A percentile compares a stretch with the other conserved stretches of the same genome.
Evolutionary conservation across 345 rosid genomes (phyloP).

Genomic region (Turnera subulata): DNA sequence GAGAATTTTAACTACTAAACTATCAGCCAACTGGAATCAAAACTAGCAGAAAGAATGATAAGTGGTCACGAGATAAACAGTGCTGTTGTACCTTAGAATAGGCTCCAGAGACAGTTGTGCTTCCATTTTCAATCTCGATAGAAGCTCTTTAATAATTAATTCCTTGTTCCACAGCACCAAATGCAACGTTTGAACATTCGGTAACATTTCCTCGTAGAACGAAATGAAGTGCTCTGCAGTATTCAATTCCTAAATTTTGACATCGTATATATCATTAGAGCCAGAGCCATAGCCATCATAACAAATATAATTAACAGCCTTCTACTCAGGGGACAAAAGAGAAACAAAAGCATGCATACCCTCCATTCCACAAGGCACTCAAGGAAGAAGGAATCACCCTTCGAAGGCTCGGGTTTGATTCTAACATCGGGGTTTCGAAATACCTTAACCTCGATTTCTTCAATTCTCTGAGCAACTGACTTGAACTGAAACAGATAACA

Average conservation of each 20-base stretch:
- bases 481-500: slow-evolving; percentile 55
- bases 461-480: slow-evolving; percentile 55
- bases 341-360: slow-evolving; percentile 35
- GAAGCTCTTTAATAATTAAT: slow-evolving; percentile 54
- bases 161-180: slow-evolving; percentile 65
- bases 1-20: background rate
- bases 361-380: slow-evolving; percentile 89
- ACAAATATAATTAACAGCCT: background rate
- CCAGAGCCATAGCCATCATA: background rate
- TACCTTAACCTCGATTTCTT: slow-evolving; percentile 72
- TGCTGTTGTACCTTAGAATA: slow-evolving; percentile 67
- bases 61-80: no score
- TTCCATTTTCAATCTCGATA: slow-evolving; percentile 65
- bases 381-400: slow-evolving; percentile 69
- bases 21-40: background rate
- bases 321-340: no score
- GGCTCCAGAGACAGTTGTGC: slow-evolving; percentile 91
- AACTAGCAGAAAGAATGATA: slow-evolving; percentile 2
- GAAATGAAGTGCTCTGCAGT: slow-evolving; percentile 89
- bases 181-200: slow-evolving; percentile 64
- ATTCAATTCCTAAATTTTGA: slow-evolving; percentile 63
- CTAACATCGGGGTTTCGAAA: slow-evolving; percentile 52
- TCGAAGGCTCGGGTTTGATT: slow-evolving; percentile 66
- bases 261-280: background rate
- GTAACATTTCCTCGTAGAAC: slow-evolving; percentile 66